Conservation (phyloP, 2,329 filamentous ascomycete genomes). For the Blastomyces silverae region DNA sequence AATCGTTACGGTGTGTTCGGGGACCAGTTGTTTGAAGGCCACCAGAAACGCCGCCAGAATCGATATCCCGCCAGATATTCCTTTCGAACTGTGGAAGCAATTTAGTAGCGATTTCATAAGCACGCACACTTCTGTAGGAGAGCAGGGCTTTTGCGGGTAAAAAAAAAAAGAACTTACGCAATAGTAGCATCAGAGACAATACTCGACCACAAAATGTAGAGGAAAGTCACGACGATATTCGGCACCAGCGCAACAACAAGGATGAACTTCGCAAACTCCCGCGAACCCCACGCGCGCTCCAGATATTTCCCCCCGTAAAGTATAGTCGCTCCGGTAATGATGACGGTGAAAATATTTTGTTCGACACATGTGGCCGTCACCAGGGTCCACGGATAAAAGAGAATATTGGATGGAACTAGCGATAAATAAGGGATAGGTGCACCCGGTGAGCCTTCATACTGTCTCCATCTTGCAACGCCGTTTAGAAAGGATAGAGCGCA, state of each 20-base stretch:
- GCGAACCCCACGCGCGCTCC: constrained; percentile 89
- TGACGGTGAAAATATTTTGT: constrained; percentile 81
- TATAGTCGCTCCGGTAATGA: constrained; percentile 68
- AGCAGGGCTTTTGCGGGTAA: neutral
- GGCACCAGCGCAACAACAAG: constrained; percentile 70
- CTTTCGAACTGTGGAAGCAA: constrained; percentile 57
- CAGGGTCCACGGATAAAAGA: constrained; percentile 91
- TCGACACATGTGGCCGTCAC: constrained; percentile 81
- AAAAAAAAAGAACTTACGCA: constrained; percentile 29
- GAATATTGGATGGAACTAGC: constrained; percentile 72
- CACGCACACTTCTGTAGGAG: neutral
- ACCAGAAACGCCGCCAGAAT: constrained; percentile 91
- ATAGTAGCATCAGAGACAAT: constrained; percentile 45
- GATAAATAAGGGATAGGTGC: constrained; percentile 70
- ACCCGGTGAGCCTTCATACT: constrained; percentile 51
- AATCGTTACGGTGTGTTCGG: constrained; percentile 91
- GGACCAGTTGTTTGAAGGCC: constrained; percentile 94
- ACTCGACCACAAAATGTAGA: constrained; percentile 67
- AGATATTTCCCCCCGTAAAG: constrained; percentile 93
- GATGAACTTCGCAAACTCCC: constrained; percentile 86
- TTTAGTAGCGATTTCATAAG: constrained; percentile 4
- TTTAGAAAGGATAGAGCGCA: constrained; percentile 68
- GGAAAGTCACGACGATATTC: constrained; percentile 65
- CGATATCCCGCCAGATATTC: constrained; percentile 80
- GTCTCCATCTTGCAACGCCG: constrained; percentile 58